Base-by-base conservation (phyloP, 2,329 filamentous ascomycete species). In the Magnaporthiopsis incrustans region DNA sequence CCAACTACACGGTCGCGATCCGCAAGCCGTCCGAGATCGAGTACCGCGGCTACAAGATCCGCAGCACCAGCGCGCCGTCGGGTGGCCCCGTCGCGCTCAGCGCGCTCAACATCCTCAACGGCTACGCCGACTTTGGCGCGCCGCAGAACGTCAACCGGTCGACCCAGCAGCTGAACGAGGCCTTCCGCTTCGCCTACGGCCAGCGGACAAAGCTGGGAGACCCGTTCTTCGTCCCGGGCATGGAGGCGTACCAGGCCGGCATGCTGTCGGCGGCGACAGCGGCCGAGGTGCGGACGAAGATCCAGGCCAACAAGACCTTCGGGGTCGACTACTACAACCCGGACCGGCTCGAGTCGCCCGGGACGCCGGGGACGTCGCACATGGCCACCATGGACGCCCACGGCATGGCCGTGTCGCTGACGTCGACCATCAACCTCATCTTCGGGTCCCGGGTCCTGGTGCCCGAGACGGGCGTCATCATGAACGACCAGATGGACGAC, bases 151-250 rank as follows among this genome's bases (percentile, higher is more conserved):
- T 78, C 60, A 82, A 83, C 67, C 72, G 91, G 0, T 91, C 86
- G 56, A 91, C 89, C 0, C 92, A 97, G 72, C 81, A 89, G 0
- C 77, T 96, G n/a, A 87, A 94, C 67, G 92, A 97, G 78, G 89
- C 91, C 1, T 89, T 96, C 66, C 81, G 89, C 10, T 96, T 93
- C 71, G 90, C 87, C 0, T 96, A 96, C 69, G 92, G 89, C 2
- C 77, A 88, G 79, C 85, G 91, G 62, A 82, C 85, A 1, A 78
- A 89, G 38, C 81, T 96, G 0, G 92, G 91, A 1, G 92, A 96
- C 68, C 92, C 92, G 0, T 78, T 77, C 0, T 96, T 90, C 69
- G 84, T 93, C 8, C 70, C 74, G 0, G 77, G 82, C 0, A 82
- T 89, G 14, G 77, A 89, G 58, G 77, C 82, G 18, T 83, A 83